phyloP scores from a whole-genome alignment of 768 basidiomycete species.

The Trametes elegans region DNA sequence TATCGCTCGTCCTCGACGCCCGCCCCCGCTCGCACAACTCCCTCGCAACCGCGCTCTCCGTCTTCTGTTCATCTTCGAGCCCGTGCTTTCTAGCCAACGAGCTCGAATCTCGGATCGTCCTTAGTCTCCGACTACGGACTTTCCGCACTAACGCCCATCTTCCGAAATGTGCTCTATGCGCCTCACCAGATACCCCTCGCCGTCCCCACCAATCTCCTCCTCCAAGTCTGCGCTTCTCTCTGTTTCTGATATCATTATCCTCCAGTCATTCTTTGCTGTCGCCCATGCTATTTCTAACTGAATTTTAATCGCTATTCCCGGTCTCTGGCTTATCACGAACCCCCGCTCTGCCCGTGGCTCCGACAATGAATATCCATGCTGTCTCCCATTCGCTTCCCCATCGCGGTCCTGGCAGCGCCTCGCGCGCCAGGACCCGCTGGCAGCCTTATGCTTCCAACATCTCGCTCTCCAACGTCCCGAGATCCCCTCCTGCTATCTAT shows the following conservation, averaged over 20 bases:
- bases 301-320: conserved; percentile 15
- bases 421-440: conserved; percentile 73
- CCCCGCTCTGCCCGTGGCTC: conserved; percentile 19
- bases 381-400: conserved; percentile 59
- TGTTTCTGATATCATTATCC: conserved; percentile 22
- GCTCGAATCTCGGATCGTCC: conserved; percentile 30
- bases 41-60: neutral
- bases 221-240: conserved; percentile 1
- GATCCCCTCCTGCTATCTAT: conserved; percentile 38
- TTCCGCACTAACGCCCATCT: conserved; percentile 19
- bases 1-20: neutral
- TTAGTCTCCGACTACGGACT: conserved; percentile 32
- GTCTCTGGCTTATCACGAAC: conserved; percentile 15
- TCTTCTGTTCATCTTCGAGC: neutral
- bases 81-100: conserved; percentile 21
- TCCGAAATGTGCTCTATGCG: conserved; percentile 25
- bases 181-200: conserved; percentile 23
- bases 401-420: conserved; percentile 60
- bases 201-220: conserved; percentile 12
- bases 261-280: conserved; percentile 15
- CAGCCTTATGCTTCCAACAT: conserved; percentile 65
- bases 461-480: conserved; percentile 36
- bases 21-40: neutral
- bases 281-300: conserved; percentile 27
- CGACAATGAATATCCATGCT: conserved; percentile 33